These are phyloP conservation scores for Talaromyces trachyspermus DNA, from an alignment of 495 filamentous ascomycete genomes.

Conservation along the genomic window DNA sequence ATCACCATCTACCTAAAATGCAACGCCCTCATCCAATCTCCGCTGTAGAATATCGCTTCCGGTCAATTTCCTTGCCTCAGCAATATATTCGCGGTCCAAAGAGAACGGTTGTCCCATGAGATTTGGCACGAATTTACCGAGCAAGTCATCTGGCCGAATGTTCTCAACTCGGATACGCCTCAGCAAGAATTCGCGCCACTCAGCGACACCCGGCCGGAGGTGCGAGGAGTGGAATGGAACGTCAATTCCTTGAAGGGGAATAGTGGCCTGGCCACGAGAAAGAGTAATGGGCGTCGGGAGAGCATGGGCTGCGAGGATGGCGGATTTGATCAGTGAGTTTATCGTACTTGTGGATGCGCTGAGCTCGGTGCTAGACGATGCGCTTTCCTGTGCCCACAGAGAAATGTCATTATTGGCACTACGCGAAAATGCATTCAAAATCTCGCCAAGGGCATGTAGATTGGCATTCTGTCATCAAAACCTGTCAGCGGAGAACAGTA, in stretches of 20 bases:
- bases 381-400: slow-evolving; percentile 67
- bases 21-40: neutral
- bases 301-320: slow-evolving; percentile 75
- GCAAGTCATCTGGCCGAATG: slow-evolving; percentile 89
- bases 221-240: slow-evolving; percentile 98
- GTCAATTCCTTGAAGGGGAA: slow-evolving; percentile 93
- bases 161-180: slow-evolving; percentile 99
- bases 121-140: slow-evolving; percentile 98
- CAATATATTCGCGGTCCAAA: slow-evolving; percentile 95
- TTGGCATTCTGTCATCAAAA: slow-evolving; percentile 89
- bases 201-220: slow-evolving; percentile 93
- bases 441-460: slow-evolving; percentile 88
- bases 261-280: slow-evolving; percentile 91
- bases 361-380: slow-evolving; percentile 54
- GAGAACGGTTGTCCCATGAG: slow-evolving; percentile 94
- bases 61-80: slow-evolving; percentile 90
- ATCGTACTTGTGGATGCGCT: slow-evolving; percentile 76
- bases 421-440: slow-evolving; percentile 92
- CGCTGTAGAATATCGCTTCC: slow-evolving; percentile 31
- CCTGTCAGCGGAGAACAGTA: slow-evolving; percentile 48
- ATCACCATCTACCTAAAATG: too few relatives aligned
- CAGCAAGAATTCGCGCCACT: slow-evolving; percentile 89
- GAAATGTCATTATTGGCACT: slow-evolving; percentile 74
- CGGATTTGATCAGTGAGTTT: slow-evolving; percentile 81
- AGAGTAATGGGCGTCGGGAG: slow-evolving; percentile 82